Percentiles rank a stretch among this genome's conserved stretches.
These are phyloP conservation scores for Mortierella sp. DNA, from an alignment of 371 early-diverging fungal genomes.

Conservation along the genomic window DNA sequence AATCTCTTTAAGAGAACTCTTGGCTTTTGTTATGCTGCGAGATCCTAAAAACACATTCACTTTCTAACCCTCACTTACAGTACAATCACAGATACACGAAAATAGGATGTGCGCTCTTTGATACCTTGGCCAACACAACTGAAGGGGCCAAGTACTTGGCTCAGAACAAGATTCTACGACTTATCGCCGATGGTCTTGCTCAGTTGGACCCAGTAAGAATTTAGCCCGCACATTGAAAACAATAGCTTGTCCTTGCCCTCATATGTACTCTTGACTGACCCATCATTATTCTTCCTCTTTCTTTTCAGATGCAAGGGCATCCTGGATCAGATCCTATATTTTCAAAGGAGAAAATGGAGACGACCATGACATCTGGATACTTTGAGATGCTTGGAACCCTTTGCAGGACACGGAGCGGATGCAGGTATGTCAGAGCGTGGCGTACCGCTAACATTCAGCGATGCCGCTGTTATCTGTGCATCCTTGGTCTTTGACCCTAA, in stretches of 20 bases:
- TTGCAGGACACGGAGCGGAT: conserved; percentile 75
- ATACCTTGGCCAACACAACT: conserved; percentile 67
- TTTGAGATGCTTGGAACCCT: conserved; percentile 83
- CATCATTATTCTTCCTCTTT: not conserved
- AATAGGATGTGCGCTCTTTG: conserved; percentile 76
- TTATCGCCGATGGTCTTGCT: conserved; percentile 79
- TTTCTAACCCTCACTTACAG: not conserved
- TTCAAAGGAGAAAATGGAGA: conserved; percentile 81
- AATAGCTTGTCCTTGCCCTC: not conserved
- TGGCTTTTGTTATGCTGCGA: not conserved
- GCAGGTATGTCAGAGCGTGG: conserved; percentile 63
- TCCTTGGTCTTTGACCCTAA: no score
- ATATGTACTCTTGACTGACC: not conserved
- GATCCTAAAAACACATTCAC: no score
- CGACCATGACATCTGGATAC: conserved; percentile 81
- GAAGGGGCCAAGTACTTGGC: conserved; percentile 79
- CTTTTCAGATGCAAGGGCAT: conserved; percentile 54
- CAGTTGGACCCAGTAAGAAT: conserved; percentile 77
- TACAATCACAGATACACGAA: conserved; percentile 67
- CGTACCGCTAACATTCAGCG: no score
- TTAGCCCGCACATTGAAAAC: not conserved
- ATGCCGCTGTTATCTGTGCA: no score
- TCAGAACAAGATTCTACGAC: conserved; percentile 76
- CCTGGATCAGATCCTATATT: conserved; percentile 78
- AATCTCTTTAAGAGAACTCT: no score